Percentiles rank a stretch among this genome's conserved stretches.
Evolutionary conservation across 2,329 filamentous ascomycete species (phyloP).

Genomic region (Xylaria sp.): DNA sequence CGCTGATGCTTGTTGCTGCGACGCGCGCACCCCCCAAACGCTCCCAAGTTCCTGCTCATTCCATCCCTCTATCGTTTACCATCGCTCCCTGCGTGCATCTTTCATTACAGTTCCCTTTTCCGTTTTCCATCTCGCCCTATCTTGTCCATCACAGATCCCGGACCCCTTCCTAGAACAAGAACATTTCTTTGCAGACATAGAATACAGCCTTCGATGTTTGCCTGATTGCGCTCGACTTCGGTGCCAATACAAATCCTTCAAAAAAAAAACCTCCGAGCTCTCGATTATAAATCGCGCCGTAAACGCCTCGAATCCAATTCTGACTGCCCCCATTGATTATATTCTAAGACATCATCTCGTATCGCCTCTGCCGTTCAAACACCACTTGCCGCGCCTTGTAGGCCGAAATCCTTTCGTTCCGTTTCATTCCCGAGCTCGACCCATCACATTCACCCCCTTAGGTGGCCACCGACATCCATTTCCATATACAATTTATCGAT

Average conservation of each 20-base stretch:
- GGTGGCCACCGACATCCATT: background rate
- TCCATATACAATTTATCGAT: slow-evolving; percentile 26
- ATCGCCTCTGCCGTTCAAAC: slow-evolving; percentile 4
- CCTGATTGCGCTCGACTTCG: slow-evolving; percentile 13
- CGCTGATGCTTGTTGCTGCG: slow-evolving; percentile 34
- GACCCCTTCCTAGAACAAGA: background rate
- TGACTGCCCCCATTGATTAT: slow-evolving; percentile 13
- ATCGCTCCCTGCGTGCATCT: slow-evolving; percentile 27
- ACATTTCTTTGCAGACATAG: slow-evolving; percentile 14
- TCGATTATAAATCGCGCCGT: slow-evolving; percentile 24
- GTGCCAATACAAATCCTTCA: slow-evolving; percentile 5
- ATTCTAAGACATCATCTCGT: background rate
- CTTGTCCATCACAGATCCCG: background rate
- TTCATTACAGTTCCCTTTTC: slow-evolving; percentile 17
- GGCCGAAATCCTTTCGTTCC: background rate
- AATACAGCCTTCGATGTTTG: slow-evolving; percentile 25
- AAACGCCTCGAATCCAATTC: slow-evolving; percentile 10
- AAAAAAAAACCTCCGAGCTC: background rate
- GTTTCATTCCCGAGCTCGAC: background rate
- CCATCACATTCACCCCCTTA: background rate
- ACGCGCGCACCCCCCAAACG: slow-evolving; percentile 38
- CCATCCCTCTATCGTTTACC: slow-evolving; percentile 29
- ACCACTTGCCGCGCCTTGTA: slow-evolving; percentile 9
- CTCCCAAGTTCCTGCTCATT: slow-evolving; percentile 29
- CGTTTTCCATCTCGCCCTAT: slow-evolving; percentile 21